These are phyloP conservation scores for Hemisphaericaspora nanyangensis DNA, from an alignment of 805 yeast species.

Conservation along the genomic window DNA sequence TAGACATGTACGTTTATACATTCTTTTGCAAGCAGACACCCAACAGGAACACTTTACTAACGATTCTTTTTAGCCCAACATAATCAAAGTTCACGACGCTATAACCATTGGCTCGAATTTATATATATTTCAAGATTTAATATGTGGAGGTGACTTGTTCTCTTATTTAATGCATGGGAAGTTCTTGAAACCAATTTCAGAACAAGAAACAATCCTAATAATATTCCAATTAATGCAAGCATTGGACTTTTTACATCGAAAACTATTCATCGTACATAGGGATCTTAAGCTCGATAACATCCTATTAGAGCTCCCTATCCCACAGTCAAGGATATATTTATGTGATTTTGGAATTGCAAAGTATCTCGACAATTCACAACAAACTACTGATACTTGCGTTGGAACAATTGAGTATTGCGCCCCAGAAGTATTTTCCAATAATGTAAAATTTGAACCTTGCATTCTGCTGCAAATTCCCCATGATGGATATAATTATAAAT, in stretches of 20 bases:
- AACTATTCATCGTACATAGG: conserved; percentile 54
- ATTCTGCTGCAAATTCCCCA: conserved; percentile 11
- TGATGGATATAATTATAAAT: conserved; percentile 49
- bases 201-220: conserved; percentile 51
- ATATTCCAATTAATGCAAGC: conserved; percentile 57
- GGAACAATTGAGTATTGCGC: conserved; percentile 73
- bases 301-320: conserved; percentile 49
- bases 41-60: neutral
- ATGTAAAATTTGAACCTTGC: neutral
- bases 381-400: conserved; percentile 47
- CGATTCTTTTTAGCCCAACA: conserved; percentile 50
- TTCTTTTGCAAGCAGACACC: neutral
- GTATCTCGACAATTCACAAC: conserved; percentile 5
- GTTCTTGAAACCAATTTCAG: conserved; percentile 41
- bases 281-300: conserved; percentile 67
- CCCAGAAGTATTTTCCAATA: conserved; percentile 51
- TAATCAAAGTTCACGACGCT: conserved; percentile 43
- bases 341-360: conserved; percentile 66
- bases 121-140: conserved; percentile 46
- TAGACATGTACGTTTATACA: conserved; percentile 39
- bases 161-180: conserved; percentile 47
- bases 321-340: conserved; percentile 49
- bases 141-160: conserved; percentile 58
- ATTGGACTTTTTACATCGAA: conserved; percentile 48
- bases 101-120: conserved; percentile 20